A percentile compares a stretch with the other conserved stretches of the same genome.
Evolutionary conservation across 352 stramenopile genomes (phyloP).

Genomic region (Vaucheria bursata): DNA sequence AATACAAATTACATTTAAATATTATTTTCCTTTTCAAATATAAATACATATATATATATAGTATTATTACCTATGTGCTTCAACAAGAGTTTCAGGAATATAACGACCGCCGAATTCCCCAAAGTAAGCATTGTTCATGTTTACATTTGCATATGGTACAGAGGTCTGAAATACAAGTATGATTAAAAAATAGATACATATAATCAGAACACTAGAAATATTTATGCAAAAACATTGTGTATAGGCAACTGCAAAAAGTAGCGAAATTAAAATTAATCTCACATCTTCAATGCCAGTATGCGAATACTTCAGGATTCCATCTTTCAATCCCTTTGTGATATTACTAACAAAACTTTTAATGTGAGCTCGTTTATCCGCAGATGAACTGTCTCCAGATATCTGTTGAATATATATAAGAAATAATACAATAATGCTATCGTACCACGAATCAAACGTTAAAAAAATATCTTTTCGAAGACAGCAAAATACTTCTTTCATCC

Average conservation of each 20-base stretch:
- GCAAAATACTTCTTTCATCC: no score
- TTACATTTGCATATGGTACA: constrained; percentile 13
- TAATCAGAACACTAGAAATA: no score
- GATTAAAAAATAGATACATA: no score
- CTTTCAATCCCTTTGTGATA: constrained; percentile 55
- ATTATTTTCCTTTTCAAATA: no score
- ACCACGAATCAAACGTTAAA: no score
- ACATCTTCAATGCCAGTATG: constrained; percentile 47
- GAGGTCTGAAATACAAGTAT: no score
- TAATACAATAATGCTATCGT: no score
- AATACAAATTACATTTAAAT: no score
- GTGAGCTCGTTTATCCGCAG: constrained; percentile 31
- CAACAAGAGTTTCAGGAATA: constrained; percentile 92
- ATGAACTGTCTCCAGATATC: constrained; percentile 15
- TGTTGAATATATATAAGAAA: not conserved
- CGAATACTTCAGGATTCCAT: constrained; percentile 40
- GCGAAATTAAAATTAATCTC: constrained; percentile 49
- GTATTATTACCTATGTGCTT: constrained; percentile 74
- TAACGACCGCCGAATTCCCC: constrained; percentile 90
- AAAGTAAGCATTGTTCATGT: constrained; percentile 60
- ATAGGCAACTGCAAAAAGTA: no score
- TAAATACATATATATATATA: no score
- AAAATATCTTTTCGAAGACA: no score
- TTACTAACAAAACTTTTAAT: constrained; percentile 58
- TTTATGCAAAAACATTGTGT: no score